Percentiles rank a stretch among this genome's conserved stretches.
Conservation (phyloP, 192 early-diverging fungal genomes). For the Gaertneriomyces sp. region DNA sequence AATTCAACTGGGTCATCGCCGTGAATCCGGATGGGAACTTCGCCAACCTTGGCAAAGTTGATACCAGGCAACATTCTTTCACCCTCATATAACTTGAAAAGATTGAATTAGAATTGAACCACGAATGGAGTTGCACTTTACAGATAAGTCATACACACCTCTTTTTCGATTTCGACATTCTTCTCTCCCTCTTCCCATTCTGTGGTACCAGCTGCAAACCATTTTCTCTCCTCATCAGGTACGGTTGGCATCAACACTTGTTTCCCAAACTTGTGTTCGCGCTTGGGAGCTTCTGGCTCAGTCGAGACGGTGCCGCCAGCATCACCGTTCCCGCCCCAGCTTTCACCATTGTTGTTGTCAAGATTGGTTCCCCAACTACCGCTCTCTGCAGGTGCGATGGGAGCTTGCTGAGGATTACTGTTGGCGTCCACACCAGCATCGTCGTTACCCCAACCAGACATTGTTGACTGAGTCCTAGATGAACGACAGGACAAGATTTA, state of each 20-base stretch:
- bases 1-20: conserved; percentile 35
- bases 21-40: conserved; percentile 76
- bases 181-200: conserved; percentile 30
- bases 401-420: conserved; percentile 1
- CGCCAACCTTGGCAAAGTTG: conserved; percentile 91
- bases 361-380: too few relatives aligned
- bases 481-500: too few relatives aligned
- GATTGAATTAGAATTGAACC: background rate
- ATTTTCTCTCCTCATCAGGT: background rate
- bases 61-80: conserved; percentile 64
- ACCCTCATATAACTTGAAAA: conserved; percentile 10
- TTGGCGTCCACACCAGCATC: background rate
- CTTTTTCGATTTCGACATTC: conserved; percentile 17
- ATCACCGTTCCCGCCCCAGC: background rate
- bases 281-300: conserved; percentile 1
- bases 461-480: too few relatives aligned
- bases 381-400: background rate
- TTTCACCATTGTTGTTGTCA: background rate
- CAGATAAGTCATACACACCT: conserved; percentile 5
- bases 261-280: conserved; percentile 24
- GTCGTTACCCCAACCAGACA: background rate
- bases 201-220: conserved; percentile 11
- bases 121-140: background rate
- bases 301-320: background rate
- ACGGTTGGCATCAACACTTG: background rate